Percentiles rank a stretch among this genome's conserved stretches.
These are phyloP conservation scores for Mycosphaerella sp. DNA, from an alignment of 2,329 filamentous ascomycete genomes.

Conservation along the genomic window DNA sequence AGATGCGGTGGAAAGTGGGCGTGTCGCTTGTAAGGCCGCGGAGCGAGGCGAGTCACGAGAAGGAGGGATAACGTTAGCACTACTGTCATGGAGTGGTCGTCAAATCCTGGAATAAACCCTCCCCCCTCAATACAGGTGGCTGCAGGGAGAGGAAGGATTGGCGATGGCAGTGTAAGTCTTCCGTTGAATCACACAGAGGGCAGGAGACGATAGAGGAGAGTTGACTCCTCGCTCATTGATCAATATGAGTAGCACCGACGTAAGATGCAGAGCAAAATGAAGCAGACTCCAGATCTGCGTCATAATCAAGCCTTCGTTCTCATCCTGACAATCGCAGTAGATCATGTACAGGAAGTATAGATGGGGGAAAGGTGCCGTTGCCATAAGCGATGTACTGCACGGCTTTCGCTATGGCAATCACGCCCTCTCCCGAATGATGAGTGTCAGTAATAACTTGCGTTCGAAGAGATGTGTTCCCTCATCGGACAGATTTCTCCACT, in stretches of 20 bases:
- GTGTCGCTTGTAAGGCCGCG: constrained; percentile 2
- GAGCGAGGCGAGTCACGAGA: no score
- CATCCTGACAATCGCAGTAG: constrained; percentile 24
- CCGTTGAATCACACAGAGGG: no score
- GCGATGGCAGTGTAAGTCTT: no score
- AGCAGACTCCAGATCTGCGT: constrained; percentile 26
- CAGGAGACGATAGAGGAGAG: no score
- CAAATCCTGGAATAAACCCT: no score
- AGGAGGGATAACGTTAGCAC: no score
- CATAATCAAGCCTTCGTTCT: constrained; percentile 24
- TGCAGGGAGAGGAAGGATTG: no score
- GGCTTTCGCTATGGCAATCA: constrained; percentile 34
- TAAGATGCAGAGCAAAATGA: constrained; percentile 26
- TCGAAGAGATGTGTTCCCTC: constrained; percentile 37
- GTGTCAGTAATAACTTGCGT: constrained; percentile 36
- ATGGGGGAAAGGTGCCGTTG: constrained; percentile 13
- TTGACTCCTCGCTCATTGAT: no score
- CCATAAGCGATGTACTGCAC: constrained; percentile 34
- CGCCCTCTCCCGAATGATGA: constrained; percentile 38
- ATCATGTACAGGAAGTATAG: constrained; percentile 30
- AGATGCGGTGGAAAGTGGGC: constrained; percentile 2
- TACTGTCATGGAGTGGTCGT: no score
- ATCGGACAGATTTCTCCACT: constrained; percentile 35
- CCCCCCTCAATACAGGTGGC: no score
- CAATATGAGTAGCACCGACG: constrained; percentile 17